These are phyloP conservation scores for Pulveroboletus ravenelii DNA, from an alignment of 768 basidiomycete genomes.

Conservation along the genomic window DNA sequence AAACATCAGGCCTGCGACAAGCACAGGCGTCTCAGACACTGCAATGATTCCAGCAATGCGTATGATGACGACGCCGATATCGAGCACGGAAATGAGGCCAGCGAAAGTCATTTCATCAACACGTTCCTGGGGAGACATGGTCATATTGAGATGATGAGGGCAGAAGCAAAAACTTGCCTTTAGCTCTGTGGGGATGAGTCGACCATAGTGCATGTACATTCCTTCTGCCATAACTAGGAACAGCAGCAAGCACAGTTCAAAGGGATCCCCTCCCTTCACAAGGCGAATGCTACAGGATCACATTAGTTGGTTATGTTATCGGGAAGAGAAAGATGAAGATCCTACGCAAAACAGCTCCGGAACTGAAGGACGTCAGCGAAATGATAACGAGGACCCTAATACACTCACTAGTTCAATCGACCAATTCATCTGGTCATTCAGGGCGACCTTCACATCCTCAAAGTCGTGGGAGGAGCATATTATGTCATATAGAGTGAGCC, in stretches of 20 bases:
- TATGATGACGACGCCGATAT: conserved; percentile 18
- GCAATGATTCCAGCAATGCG: conserved; percentile 11
- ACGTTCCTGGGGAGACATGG: conserved; percentile 6
- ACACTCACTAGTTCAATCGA: conserved; percentile 21
- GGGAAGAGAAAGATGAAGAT: neutral
- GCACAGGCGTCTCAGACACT: conserved; percentile 7
- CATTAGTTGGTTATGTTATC: neutral
- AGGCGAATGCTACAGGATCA: conserved; percentile 16
- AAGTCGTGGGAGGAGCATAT: conserved; percentile 19
- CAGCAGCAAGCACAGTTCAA: conserved; percentile 4
- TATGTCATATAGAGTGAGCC: conserved; percentile 14
- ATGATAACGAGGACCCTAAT: neutral
- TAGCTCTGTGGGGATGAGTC: too few relatives aligned
- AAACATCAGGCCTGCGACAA: conserved; percentile 11
- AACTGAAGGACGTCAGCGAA: neutral
- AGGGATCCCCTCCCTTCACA: neutral
- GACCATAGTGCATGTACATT: too few relatives aligned
- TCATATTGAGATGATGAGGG: neutral
- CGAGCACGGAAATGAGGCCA: conserved; percentile 13
- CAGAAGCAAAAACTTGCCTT: neutral
- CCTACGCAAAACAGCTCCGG: conserved; percentile 11
- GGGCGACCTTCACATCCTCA: conserved; percentile 14
- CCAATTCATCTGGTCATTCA: conserved; percentile 16
- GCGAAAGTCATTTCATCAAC: conserved; percentile 11
- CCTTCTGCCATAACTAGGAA: too few relatives aligned